phyloP scores from a whole-genome alignment of 2,329 filamentous ascomycete genomes.

The Stachybotrys echinatus region DNA sequence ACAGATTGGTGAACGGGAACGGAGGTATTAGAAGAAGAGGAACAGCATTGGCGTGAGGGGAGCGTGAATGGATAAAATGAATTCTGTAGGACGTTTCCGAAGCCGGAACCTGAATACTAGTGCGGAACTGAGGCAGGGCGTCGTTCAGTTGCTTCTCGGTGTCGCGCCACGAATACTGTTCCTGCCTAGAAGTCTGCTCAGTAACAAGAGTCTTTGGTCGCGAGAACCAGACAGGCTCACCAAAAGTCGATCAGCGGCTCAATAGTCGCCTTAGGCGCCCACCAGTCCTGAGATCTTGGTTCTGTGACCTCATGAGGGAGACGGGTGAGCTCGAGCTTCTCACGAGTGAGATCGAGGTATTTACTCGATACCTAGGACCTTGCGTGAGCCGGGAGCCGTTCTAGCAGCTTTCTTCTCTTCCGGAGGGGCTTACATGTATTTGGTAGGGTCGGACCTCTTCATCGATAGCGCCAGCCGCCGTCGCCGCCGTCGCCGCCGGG shows the following conservation, averaged over 20 bases:
- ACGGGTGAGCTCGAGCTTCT: conserved; percentile 62
- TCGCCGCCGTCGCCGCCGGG: conserved; percentile 12
- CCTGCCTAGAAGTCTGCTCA: conserved; percentile 45
- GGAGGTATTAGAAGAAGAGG: conserved; percentile 61
- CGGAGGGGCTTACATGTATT: conserved; percentile 40
- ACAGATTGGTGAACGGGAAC: conserved; percentile 61
- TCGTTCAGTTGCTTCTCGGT: conserved; percentile 54
- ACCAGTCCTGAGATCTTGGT: conserved; percentile 45
- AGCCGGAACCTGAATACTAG: conserved; percentile 38
- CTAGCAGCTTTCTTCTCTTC: not conserved
- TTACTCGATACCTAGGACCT: conserved; percentile 56
- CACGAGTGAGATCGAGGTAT: conserved; percentile 61
- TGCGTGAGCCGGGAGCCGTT: not conserved
- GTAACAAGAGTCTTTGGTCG: not conserved
- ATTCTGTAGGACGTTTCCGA: conserved; percentile 43
- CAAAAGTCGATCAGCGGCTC: conserved; percentile 63
- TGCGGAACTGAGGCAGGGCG: conserved; percentile 59
- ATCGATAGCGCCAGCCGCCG: conserved; percentile 11
- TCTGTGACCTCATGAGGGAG: conserved; percentile 53
- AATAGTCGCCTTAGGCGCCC: conserved; percentile 55
- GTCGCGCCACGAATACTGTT: conserved; percentile 59
- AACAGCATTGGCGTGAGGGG: conserved; percentile 46
- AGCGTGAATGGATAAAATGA: conserved; percentile 61
- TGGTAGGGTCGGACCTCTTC: conserved; percentile 50
- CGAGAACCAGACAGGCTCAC: conserved; percentile 27